Evolutionary conservation across 176 grass and related monocot genomes (phyloP), one percentile per base, ranked within the genome.

Genomic region (Melocanna baccifera): DNA sequence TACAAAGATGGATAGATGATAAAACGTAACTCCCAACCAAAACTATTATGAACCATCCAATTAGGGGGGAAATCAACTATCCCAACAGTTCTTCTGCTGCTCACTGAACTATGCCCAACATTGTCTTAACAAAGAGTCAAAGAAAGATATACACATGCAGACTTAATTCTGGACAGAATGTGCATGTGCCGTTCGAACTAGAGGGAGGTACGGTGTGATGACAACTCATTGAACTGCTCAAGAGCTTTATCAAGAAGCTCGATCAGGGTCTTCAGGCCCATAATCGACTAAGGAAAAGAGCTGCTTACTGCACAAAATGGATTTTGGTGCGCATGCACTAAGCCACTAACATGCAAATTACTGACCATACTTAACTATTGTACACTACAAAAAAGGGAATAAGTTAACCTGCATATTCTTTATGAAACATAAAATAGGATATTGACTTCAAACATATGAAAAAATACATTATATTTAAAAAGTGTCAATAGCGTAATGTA

Each of bases 401-500:
- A 28, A 58, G 36, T 19, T 58, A 73, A 23, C 7, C 3, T 79
- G 29, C 9, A 34, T 18, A 51, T 25, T 76, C 5, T 45, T 69
- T 58, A 4, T 15, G 20, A 32, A 48, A 2, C 0, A 37, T 25
- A 46, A 5, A 43, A 9, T 0, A 30, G 0, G 15, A 66, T 40
- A 37, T 1, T 53, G 20, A 53, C 7, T 61, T 59, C 15, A 2
- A 63, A 9, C 41, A 1, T 62, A 47, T 5, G 19, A 12, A 23
- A 26, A 6, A 72, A 52, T 51, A 46, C 32, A 62, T 22, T 77
- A 82, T 3, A 67, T 63, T 47, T 40, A 6, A 68, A 16, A 75
- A 53, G 29, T 22, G 4, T 55, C n/a, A 47, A 34, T 1, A 25
- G 15, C 3, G 51, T 75, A 50, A 62, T 75, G 72, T 89, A 97